These are phyloP conservation scores for Limnanthes douglasii DNA, from an alignment of 345 rosid species.

Conservation along the genomic window DNA sequence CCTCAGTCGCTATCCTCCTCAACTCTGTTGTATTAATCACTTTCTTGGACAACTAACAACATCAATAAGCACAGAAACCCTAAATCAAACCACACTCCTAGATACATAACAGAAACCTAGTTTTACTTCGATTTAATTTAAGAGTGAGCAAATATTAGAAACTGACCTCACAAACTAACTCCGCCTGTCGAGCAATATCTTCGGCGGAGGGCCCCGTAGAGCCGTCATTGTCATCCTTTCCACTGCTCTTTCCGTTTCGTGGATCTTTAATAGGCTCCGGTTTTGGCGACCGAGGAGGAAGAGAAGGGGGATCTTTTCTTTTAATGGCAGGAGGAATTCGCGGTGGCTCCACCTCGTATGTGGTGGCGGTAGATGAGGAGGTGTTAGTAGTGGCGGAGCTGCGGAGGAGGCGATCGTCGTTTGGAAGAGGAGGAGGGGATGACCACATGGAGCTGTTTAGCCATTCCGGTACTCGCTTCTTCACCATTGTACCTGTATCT, in stretches of 20 bases:
- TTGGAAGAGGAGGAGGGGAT: conserved; percentile 21
- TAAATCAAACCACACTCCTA: neutral
- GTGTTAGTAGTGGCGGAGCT: conserved; percentile 14
- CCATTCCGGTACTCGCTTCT: conserved; percentile 95
- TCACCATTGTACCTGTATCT: conserved; percentile 35
- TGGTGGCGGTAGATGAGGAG: conserved; percentile 13
- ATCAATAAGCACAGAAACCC: neutral
- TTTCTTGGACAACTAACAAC: conserved; percentile 60
- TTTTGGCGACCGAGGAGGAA: conserved; percentile 18
- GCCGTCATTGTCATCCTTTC: conserved; percentile 23
- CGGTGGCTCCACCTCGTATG: conserved; percentile 16
- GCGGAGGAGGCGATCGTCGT: conserved; percentile 24
- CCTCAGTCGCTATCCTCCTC: conserved; percentile 73
- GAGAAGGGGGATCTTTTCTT: conserved; percentile 19
- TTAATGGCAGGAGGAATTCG: conserved; percentile 23
- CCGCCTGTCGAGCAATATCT: conserved; percentile 71
- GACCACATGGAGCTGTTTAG: conserved; percentile 90
- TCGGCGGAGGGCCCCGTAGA: conserved; percentile 32
- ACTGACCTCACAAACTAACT: conserved; percentile 62
- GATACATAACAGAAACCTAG: neutral
- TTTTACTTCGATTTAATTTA: too few species aligned
- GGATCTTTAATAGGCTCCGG: conserved; percentile 24
- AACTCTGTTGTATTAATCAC: conserved; percentile 64
- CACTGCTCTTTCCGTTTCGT: conserved; percentile 9
- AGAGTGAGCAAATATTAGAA: too few species aligned